Evolutionary conservation across 805 yeast genomes (phyloP), one percentile per base, ranked within the genome.

Genomic region (Saccharomyces mikatae): DNA sequence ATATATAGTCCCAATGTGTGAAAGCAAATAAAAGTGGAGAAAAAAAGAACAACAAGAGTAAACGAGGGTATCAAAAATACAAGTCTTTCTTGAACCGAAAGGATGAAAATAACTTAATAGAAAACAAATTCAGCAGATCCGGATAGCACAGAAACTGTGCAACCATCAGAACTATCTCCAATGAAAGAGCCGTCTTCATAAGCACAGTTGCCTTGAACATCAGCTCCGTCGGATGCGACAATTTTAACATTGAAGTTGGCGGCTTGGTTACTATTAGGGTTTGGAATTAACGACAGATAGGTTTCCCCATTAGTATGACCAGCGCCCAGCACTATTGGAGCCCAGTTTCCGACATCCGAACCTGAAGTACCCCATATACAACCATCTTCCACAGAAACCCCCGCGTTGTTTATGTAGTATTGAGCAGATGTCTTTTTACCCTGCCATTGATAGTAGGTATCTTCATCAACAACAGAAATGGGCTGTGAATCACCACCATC

Each of bases 341-440:
- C 96, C 97, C 97, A 92, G 87, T 92, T 92, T 76, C 99, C 99
- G 61, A 87, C 74, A 65, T 84, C 86, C 41, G 91, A 79, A 60
- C 89, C 89, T 6, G 78, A 64, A 52, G 81, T 70, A 71, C 97
- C 96, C 99, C 99, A 92, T 63, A 87, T 73, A 79, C 99, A 92
- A 65, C 97, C 98, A 59, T 91, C 94, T 71, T 85, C 86, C 68
- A 77, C 78, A 52, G 89, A 79, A 62, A 90, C 89, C 79, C 98
- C 98, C 53, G 97, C 97, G 68, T 92, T 82, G 83, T 92, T 92
- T 60, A 92, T 97, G 75, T 92, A 92, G 82, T 89, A 94, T 79
- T 92, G 99, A 58, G 96, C 86, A 54, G 97, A 89, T 47, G 99
- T 92, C 63, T 77, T 73, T 69, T 79, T 77, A 54, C 96, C 95